A percentile compares a stretch with the other conserved stretches of the same genome.
Conservation (phyloP, 331 rosid species). For the Cydonia oblonga region DNA sequence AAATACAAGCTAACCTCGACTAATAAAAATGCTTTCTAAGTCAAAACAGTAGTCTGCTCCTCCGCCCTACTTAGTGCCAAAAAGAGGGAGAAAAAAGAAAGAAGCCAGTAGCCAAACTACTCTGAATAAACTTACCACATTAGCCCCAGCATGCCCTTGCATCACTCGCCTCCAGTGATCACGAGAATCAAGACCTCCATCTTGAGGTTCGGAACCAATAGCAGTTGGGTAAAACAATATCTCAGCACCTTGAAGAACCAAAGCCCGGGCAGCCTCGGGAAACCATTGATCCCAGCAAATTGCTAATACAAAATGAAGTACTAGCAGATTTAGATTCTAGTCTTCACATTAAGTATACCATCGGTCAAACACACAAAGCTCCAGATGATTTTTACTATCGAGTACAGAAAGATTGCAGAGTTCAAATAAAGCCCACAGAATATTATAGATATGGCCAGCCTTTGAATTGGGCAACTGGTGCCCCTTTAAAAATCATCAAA, state of each 20-base stretch:
- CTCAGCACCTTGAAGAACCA: slow-evolving; percentile 98
- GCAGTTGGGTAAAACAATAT: slow-evolving; percentile 96
- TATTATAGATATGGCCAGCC: too few relatives aligned
- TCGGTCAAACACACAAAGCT: neutral
- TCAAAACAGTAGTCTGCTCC: neutral
- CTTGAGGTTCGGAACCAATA: slow-evolving; percentile 95
- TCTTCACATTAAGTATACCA: slow-evolving; percentile 2
- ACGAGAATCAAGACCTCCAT: slow-evolving; percentile 64
- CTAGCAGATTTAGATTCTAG: slow-evolving; percentile 7
- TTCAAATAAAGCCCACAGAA: neutral
- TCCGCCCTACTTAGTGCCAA: neutral
- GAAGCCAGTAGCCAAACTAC: neutral
- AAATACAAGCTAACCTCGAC: neutral
- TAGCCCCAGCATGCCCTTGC: slow-evolving; percentile 99
- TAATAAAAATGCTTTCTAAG: neutral
- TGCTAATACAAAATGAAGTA: slow-evolving; percentile 38
- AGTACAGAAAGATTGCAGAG: neutral
- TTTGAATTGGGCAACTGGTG: too few relatives aligned
- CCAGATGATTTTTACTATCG: neutral
- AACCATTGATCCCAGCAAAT: slow-evolving; percentile 99
- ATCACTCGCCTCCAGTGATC: slow-evolving; percentile 94
- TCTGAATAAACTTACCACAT: slow-evolving; percentile 39
- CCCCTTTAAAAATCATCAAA: neutral
- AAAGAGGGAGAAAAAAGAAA: neutral
- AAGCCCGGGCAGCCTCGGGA: slow-evolving; percentile 91